Conservation (phyloP, 148 eudicot genomes). For the Camellia granthamiana region DNA sequence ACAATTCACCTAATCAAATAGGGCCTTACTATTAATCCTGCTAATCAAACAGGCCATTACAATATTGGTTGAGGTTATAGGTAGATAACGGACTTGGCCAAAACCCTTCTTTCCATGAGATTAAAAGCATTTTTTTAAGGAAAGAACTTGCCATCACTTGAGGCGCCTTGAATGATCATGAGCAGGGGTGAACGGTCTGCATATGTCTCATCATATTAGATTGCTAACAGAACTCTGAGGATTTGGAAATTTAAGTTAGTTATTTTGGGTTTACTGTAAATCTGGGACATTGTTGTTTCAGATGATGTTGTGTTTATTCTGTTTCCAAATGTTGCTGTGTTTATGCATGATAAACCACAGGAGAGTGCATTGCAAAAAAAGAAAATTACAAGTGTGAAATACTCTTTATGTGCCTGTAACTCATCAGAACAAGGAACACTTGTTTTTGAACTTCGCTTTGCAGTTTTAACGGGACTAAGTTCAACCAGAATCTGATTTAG, state of each 20-base stretch:
- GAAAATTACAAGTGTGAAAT: not conserved
- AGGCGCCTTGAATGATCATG: not conserved
- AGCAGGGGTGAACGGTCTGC: not conserved
- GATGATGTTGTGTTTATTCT: not conserved
- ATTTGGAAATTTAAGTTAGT: not conserved
- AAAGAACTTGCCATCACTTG: not conserved
- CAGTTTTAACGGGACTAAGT: not conserved
- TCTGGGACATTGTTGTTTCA: constrained; percentile 1
- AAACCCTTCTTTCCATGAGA: not conserved
- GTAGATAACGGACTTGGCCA: not conserved
- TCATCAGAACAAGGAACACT: not conserved
- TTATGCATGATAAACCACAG: not conserved
- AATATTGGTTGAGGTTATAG: not conserved
- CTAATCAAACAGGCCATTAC: no score
- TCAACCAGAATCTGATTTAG: not conserved
- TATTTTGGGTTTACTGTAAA: not conserved
- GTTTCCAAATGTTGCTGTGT: not conserved
- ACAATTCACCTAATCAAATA: no score
- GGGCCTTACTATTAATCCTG: no score
- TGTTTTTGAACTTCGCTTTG: not conserved
- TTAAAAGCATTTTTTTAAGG: not conserved
- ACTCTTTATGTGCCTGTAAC: not conserved
- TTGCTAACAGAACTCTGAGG: not conserved
- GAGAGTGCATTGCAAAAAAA: not conserved
- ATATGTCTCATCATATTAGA: not conserved